Conservation (phyloP, 2,329 filamentous ascomycete species). For the Cephalotrichum gorgonifer region DNA sequence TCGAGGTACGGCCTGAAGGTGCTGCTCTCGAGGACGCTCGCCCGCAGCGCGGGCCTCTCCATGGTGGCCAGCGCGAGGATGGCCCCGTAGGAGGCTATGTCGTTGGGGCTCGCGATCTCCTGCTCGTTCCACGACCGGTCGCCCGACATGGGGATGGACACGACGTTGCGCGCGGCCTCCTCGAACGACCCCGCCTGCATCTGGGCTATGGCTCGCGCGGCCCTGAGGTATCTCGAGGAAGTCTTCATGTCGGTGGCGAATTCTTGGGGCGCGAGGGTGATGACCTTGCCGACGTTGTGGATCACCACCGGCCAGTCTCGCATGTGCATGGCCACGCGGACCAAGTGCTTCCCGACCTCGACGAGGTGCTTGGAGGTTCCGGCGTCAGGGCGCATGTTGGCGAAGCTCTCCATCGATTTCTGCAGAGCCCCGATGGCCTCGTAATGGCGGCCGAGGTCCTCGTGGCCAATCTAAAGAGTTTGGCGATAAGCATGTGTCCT, state of each 20-base stretch:
- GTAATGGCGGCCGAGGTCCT: conserved; percentile 79
- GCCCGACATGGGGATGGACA: conserved; percentile 1
- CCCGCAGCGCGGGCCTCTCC: conserved; percentile 66
- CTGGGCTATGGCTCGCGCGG: conserved; percentile 40
- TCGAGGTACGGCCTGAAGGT: conserved; percentile 82
- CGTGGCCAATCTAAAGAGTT: conserved; percentile 74
- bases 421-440: conserved; percentile 66
- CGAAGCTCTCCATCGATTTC: conserved; percentile 66
- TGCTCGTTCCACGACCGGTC: conserved; percentile 2
- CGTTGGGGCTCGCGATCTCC: conserved; percentile 69
- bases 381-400: conserved; percentile 83
- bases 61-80: conserved; percentile 86
- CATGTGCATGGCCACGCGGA: conserved; percentile 65
- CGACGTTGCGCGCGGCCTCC: conserved; percentile 9
- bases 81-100: conserved; percentile 85
- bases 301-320: conserved; percentile 65
- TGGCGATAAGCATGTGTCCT: background rate
- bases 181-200: conserved; percentile 44
- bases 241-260: conserved; percentile 33
- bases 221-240: background rate
- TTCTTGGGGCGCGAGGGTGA: conserved; percentile 29
- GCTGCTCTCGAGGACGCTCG: conserved; percentile 65
- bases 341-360: conserved; percentile 70
- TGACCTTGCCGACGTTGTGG: conserved; percentile 52
- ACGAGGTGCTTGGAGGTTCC: conserved; percentile 74